Base-by-base conservation (phyloP, 1,284 basidiomycete species). In the Stygiomarasmius scandens region DNA sequence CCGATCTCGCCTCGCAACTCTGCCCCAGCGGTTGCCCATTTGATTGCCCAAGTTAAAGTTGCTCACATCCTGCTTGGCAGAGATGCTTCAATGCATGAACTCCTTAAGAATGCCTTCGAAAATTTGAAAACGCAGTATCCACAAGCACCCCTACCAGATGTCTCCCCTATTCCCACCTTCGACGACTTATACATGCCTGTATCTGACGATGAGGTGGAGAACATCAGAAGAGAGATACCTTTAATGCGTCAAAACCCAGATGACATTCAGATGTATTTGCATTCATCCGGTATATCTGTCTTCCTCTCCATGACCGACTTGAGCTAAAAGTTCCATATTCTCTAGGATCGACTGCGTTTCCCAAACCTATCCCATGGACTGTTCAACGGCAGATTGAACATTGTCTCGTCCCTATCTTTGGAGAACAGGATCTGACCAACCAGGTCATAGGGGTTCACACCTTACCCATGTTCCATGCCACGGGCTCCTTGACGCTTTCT, bases 241-340 rank as follows among this genome's bases (percentile, higher is more conserved):
- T 10, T 32, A 11, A 2, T 25, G 16, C 36, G 16, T 16, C 34
- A 14, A 16, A n/a, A 41, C 50, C 32, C 47, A 20, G 27, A 25
- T 10, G 45, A 41, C 5, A 45, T 44, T 51, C 23, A 22, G 27
- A 14, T 65, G 8, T 64, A 71, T 44, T 34, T 67, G 19, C 70
- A 70, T 57, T 71, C 69, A 1, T 67, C 67, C 11, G 68, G 68
- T 66, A 48, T 11, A 59, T 48, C 16, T 41, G 56, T 1, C 36
- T 23, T 44, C 11, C 36, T 25, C 11, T 19, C 10, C n/a, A 22
- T 38, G 9, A 22, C 23, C 47, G 1, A 47, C 43, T 3, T 19
- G 38, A 41, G 47, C 1, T 27, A 10, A 29, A 11, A 20, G 19
- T 20, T 41, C 12, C 41, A 25, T 46, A 45, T 54, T 36, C 25